Conservation (phyloP, 139 green algal genomes). For the Trebouxia sp. region DNA sequence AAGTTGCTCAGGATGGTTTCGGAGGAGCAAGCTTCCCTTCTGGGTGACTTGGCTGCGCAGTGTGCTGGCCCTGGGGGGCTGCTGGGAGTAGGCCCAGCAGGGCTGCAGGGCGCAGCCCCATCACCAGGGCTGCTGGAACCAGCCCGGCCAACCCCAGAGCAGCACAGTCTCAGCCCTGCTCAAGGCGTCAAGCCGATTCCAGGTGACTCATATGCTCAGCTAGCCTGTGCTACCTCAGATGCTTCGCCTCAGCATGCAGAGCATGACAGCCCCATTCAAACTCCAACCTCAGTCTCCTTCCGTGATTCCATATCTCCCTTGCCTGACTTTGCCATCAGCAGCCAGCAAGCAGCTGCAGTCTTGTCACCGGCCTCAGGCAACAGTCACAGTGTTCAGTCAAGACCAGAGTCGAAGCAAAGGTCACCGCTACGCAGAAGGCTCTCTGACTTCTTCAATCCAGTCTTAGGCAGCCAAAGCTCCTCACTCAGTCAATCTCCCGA, state of each 20-base stretch:
- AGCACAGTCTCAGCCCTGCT: not conserved
- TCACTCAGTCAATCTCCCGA: too few relatives aligned
- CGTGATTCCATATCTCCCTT: not conserved
- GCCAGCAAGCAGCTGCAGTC: not conserved
- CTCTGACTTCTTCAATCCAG: constrained; percentile 6
- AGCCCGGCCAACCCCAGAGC: not conserved
- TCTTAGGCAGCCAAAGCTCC: too few relatives aligned
- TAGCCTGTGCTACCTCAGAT: too few relatives aligned
- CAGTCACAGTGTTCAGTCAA: not conserved
- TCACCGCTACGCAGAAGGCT: constrained; percentile 2
- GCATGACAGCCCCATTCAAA: not conserved
- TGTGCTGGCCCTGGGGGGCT: constrained; percentile 10
- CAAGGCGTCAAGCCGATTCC: too few relatives aligned
- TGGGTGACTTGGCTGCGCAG: not conserved
- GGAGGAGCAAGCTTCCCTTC: not conserved
- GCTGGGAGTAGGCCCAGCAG: not conserved
- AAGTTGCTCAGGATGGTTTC: constrained; percentile 16
- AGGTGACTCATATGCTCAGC: too few relatives aligned
- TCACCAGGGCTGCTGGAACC: not conserved
- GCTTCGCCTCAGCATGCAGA: constrained; percentile 10
- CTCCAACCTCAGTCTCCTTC: too few relatives aligned
- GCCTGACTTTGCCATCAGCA: not conserved
- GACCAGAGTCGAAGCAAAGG: not conserved
- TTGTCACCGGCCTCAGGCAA: not conserved
- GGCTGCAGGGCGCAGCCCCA: not conserved